Conservation (phyloP, 2,329 filamentous ascomycete genomes). For the Talaromyces sp. region DNA sequence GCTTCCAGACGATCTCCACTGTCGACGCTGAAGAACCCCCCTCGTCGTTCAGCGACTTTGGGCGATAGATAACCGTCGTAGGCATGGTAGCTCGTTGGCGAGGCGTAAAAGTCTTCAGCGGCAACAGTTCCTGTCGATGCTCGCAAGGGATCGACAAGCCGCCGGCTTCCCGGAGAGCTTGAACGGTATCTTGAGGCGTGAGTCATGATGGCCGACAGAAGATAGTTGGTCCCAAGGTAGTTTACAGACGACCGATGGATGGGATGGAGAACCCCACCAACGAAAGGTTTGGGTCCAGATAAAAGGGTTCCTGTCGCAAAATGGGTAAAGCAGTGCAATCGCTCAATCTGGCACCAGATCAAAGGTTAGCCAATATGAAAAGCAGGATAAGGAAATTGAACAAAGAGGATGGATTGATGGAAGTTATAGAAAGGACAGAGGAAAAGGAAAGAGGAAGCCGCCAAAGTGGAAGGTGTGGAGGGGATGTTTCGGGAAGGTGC, state of each 20-base stretch:
- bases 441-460: background rate
- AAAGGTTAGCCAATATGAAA: background rate
- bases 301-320: background rate
- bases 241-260: background rate
- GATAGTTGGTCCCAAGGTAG: background rate
- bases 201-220: conserved; percentile 24
- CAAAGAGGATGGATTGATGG: background rate
- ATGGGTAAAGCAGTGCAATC: background rate
- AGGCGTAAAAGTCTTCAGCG: conserved; percentile 33
- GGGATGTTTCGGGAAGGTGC: conserved; percentile 11
- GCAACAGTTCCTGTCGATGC: conserved; percentile 41
- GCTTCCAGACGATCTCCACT: conserved; percentile 29
- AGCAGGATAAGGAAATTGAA: background rate
- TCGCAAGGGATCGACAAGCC: conserved; percentile 37
- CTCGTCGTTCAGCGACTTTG: conserved; percentile 23
- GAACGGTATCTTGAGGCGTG: conserved; percentile 33
- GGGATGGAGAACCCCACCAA: conserved; percentile 9
- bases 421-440: background rate
- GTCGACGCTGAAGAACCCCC: conserved; percentile 30
- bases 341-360: background rate
- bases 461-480: background rate
- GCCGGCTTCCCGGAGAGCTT: conserved; percentile 33
- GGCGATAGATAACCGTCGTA: conserved; percentile 33
- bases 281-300: background rate
- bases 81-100: conserved; percentile 27